A percentile compares a stretch with the other conserved stretches of the same genome.
These are phyloP conservation scores for Quercus lobata DNA, from an alignment of 331 rosid genomes.

Conservation along the genomic window DNA sequence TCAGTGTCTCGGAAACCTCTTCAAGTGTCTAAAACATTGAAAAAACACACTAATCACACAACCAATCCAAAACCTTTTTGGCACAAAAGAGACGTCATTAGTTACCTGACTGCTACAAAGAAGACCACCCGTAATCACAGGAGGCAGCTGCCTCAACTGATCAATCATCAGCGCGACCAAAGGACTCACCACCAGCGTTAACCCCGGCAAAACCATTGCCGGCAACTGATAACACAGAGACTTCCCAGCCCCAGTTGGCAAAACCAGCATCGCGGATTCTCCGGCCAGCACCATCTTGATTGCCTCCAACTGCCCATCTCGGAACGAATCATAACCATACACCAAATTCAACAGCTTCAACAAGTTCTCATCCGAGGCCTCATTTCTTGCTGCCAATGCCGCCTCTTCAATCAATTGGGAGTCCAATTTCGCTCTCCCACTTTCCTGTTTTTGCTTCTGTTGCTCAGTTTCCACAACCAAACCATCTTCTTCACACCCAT, in stretches of 20 bases:
- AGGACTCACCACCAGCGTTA: slow-evolving; percentile 88
- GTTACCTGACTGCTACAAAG: slow-evolving; percentile 74
- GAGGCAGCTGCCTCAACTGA: slow-evolving; percentile 84
- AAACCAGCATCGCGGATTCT: slow-evolving; percentile 71
- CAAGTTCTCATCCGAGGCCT: slow-evolving; percentile 68
- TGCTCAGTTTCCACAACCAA: slow-evolving; percentile 25
- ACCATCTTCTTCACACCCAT: slow-evolving; percentile 39
- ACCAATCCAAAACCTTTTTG: not conserved
- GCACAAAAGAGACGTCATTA: slow-evolving; percentile 8
- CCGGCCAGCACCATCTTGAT: slow-evolving; percentile 71
- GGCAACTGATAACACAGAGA: slow-evolving; percentile 92
- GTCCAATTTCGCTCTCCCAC: slow-evolving; percentile 32
- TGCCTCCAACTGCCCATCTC: slow-evolving; percentile 90
- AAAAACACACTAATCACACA: not conserved
- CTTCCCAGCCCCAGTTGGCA: slow-evolving; percentile 95
- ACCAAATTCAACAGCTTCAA: slow-evolving; percentile 49
- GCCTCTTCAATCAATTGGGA: slow-evolving; percentile 38
- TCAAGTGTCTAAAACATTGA: slow-evolving; percentile 49
- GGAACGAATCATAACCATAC: slow-evolving; percentile 67
- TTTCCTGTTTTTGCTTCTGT: slow-evolving; percentile 25
- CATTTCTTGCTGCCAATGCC: slow-evolving; percentile 35
- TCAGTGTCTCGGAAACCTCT: slow-evolving; percentile 64
- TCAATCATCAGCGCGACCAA: slow-evolving; percentile 95
- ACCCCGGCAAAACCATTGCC: slow-evolving; percentile 77
- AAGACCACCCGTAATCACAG: slow-evolving; percentile 69